A percentile compares a stretch with the other conserved stretches of the same genome.
Evolutionary conservation across 2,329 filamentous ascomycete genomes (phyloP).

Genomic region (Penicillium hesseltinei): DNA sequence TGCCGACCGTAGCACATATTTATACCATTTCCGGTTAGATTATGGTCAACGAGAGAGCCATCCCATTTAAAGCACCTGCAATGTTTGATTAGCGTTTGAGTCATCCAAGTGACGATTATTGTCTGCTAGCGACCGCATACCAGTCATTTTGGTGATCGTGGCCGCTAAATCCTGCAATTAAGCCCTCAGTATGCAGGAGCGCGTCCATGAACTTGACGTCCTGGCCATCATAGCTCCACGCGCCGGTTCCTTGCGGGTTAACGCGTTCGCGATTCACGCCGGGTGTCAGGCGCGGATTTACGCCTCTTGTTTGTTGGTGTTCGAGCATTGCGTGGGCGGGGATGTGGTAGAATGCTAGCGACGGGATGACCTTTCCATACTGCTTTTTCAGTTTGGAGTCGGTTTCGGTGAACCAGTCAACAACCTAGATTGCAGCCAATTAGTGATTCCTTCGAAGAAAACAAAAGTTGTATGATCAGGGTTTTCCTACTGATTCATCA

Average conservation of each 20-base stretch:
- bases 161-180: conserved; percentile 61
- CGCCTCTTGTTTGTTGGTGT: conserved; percentile 41
- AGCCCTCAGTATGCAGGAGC: conserved; percentile 52
- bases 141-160: conserved; percentile 65
- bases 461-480: background rate
- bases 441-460: background rate
- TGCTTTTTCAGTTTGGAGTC: conserved; percentile 26
- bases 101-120: background rate
- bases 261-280: conserved; percentile 50
- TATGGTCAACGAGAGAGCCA: conserved; percentile 24
- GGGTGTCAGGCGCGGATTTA: conserved; percentile 44
- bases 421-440: conserved; percentile 21
- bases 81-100: background rate
- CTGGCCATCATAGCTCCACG: conserved; percentile 30
- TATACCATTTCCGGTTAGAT: conserved; percentile 44
- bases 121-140: conserved; percentile 43
- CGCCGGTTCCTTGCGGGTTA: conserved; percentile 18
- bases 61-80: conserved; percentile 43
- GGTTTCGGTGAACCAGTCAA: conserved; percentile 47
- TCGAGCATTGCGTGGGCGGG: conserved; percentile 45
- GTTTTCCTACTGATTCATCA: conserved; percentile 34
- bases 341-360: conserved; percentile 57
- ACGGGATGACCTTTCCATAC: conserved; percentile 44
- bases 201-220: conserved; percentile 65
- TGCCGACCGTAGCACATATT: conserved; percentile 62